Evolutionary conservation across 768 basidiomycete species (phyloP).

Genomic region (Lenzites betulinus): DNA sequence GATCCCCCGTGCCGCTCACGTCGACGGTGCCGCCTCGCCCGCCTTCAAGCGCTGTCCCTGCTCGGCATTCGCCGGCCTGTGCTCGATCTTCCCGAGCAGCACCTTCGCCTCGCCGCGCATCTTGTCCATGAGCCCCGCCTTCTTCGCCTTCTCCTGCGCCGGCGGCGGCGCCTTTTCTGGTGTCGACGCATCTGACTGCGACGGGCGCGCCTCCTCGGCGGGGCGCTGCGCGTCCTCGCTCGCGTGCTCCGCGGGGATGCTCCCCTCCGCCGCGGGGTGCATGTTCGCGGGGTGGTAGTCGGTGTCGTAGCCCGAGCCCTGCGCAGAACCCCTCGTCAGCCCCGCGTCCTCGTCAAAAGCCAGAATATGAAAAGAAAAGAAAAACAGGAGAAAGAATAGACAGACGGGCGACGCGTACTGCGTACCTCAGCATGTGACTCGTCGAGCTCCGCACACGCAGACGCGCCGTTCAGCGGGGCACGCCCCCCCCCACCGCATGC

Average conservation of each 20-base stretch:
- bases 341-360: background rate
- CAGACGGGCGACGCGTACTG: background rate
- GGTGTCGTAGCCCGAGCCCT: constrained; percentile 30
- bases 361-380: background rate
- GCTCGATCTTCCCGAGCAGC: constrained; percentile 32
- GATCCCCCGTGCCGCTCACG: background rate
- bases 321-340: background rate
- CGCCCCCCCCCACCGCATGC: constrained; percentile 23
- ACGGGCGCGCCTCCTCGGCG: constrained; percentile 17
- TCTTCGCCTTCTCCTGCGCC: constrained; percentile 27
- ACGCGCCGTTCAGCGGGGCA: constrained; percentile 9
- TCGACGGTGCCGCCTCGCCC: constrained; percentile 12
- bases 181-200: background rate
- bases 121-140: constrained; percentile 34
- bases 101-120: constrained; percentile 36
- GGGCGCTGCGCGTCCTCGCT: constrained; percentile 10
- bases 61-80: constrained; percentile 32
- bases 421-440: background rate
- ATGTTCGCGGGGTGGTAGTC: constrained; percentile 32
- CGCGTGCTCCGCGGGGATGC: background rate
- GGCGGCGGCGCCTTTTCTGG: no score
- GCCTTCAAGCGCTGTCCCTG: constrained; percentile 30
- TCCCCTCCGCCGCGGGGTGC: constrained; percentile 18
- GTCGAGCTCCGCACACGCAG: constrained; percentile 2
- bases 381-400: background rate